Evolutionary conservation across 345 rosid genomes (phyloP), one percentile per base, ranked within the genome.

Genomic region (Aegle marmelos): DNA sequence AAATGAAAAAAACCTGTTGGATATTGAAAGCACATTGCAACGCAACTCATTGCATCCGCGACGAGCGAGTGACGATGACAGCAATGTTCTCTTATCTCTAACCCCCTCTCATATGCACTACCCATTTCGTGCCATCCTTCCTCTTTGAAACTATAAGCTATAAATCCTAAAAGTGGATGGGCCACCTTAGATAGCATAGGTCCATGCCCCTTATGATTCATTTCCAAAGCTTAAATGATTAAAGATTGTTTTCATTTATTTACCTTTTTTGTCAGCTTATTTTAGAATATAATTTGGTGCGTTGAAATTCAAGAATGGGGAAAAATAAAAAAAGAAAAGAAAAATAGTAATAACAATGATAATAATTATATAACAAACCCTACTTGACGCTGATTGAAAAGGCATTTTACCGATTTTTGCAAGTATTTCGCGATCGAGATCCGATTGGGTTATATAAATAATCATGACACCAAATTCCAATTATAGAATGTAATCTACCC

Each of bases 381-480:
- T 33, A 10, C 25, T 56, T 34, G 64, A 56, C 36, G 50, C 25
- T 1, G 39, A 45, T 45, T 17, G 41, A 74, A 62, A 74, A 9
- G 58, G 31, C 22, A 30, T 74, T 75, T 75, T 63, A 45, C 45
- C 33, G 5, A 30, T 8, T 30, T 28, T 45, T 63, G 78, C 78
- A 75, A 63, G 61, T 31, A 33, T 48, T 62, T 75, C 70, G 63
- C 3, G 30, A 74, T 28, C 57, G 27, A 21, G 25, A 73, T 73
- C 60, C 14, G n/a, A 74, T 62, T 62, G 21, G 27, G 11, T 2
- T 5, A 17, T 25, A n/a, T 37, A 39, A 13, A 30, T 74, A 9
- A 28, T 62, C 21, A 22, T 10, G 21, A 27, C 19, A 45, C 69
- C 60, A 5, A 74, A 57, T 65, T 36, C 53, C 9, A 2, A 76